phyloP scores from a whole-genome alignment of 1,284 basidiomycete genomes.

The Erythrobasidium hasegawianum region DNA sequence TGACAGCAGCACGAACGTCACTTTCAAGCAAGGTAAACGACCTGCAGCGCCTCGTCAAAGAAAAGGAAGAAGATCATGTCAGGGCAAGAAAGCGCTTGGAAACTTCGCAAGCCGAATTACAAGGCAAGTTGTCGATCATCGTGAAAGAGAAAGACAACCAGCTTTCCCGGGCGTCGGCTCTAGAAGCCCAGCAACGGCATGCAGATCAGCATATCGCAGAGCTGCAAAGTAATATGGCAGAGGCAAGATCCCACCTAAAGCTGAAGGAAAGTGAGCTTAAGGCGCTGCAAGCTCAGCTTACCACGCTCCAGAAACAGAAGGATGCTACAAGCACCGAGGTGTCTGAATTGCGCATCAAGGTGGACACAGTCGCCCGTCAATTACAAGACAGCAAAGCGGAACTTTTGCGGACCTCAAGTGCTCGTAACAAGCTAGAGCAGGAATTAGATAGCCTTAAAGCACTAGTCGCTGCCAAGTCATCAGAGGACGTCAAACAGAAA shows the following conservation, averaged over 20 bases:
- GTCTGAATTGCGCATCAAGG: constrained; percentile 1
- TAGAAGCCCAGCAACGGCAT: constrained; percentile 10
- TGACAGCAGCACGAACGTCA: constrained; percentile 1
- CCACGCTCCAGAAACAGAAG: constrained; percentile 9
- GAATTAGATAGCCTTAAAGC: constrained; percentile 82
- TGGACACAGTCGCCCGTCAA: constrained; percentile 11
- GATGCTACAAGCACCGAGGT: not conserved
- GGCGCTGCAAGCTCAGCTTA: constrained; percentile 66
- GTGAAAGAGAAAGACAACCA: constrained; percentile 57
- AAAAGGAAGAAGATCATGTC: constrained; percentile 74
- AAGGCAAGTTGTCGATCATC: constrained; percentile 67
- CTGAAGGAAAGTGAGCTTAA: constrained; percentile 53
- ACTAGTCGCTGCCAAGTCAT: constrained; percentile 75
- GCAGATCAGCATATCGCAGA: constrained; percentile 10
- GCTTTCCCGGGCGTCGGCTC: not conserved
- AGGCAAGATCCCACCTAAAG: not conserved
- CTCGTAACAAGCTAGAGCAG: constrained; percentile 53
- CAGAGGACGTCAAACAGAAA: constrained; percentile 75
- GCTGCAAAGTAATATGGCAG: constrained; percentile 6
- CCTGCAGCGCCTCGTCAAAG: constrained; percentile 63
- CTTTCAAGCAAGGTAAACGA: constrained; percentile 59
- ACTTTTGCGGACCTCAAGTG: not conserved
- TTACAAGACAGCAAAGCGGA: constrained; percentile 10
- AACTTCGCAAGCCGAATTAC: constrained; percentile 62
- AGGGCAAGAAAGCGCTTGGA: constrained; percentile 76